A percentile compares a stretch with the other conserved stretches of the same genome.
Evolutionary conservation across 495 filamentous ascomycete species (phyloP).

Genomic region (Trichoderma asperelloides): DNA sequence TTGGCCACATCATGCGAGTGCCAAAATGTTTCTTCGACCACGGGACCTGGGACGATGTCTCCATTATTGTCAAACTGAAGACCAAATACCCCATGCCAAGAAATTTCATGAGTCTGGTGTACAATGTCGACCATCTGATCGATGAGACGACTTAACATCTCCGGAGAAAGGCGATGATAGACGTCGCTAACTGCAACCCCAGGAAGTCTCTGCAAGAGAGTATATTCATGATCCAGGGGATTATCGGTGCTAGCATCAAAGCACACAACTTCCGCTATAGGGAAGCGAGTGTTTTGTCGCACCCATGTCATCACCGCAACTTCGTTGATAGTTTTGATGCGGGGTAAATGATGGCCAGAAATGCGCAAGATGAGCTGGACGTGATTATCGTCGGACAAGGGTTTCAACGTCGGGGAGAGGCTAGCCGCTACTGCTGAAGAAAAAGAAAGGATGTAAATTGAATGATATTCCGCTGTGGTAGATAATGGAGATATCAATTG

Average conservation of each 20-base stretch:
- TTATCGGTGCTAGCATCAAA: conserved; percentile 23
- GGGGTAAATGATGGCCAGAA: conserved; percentile 24
- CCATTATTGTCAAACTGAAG: conserved; percentile 11
- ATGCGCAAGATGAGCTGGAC: conserved; percentile 25
- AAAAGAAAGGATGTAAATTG: neutral
- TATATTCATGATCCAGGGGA: conserved; percentile 25
- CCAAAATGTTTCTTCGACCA: conserved; percentile 28
- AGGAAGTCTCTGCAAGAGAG: conserved; percentile 18
- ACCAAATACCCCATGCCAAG: conserved; percentile 20
- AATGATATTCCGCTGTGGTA: neutral
- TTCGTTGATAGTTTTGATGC: conserved; percentile 29
- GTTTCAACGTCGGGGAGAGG: neutral
- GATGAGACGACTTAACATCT: conserved; percentile 15
- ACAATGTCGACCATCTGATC: conserved; percentile 24
- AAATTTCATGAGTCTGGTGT: conserved; percentile 20
- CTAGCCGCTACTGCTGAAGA: neutral
- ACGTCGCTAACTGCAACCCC: conserved; percentile 22
- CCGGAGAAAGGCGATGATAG: conserved; percentile 18
- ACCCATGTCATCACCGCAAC: conserved; percentile 27
- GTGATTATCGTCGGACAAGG: neutral
- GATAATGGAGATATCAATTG: neutral
- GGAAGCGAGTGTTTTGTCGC: conserved; percentile 20
- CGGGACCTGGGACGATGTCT: conserved; percentile 11
- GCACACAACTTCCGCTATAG: conserved; percentile 20
- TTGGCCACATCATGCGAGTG: conserved; percentile 18